Conservation (phyloP, 2,329 filamentous ascomycete species). For the Pyrenophora tritici-repentis region DNA sequence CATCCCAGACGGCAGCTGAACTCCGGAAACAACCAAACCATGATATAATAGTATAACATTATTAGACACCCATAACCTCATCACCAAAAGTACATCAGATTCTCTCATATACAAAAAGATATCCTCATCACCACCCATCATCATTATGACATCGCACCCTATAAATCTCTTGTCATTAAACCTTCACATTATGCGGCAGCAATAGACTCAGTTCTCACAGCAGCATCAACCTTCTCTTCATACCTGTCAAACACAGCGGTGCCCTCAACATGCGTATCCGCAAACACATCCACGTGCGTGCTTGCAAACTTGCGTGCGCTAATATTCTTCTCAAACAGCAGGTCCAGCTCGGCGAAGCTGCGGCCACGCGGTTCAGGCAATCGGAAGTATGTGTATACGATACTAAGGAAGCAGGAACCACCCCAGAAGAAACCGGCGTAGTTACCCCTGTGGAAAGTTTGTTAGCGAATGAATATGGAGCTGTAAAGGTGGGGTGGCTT, state of each 20-base stretch:
- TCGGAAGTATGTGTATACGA: conserved; percentile 80
- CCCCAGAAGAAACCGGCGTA: conserved; percentile 89
- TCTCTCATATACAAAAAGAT: too few relatives aligned
- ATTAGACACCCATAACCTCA: too few relatives aligned
- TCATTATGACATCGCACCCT: conserved; percentile 4
- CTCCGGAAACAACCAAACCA: too few relatives aligned
- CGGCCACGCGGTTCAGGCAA: conserved; percentile 80
- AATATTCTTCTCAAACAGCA: conserved; percentile 77
- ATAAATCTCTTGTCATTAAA: conserved; percentile 9
- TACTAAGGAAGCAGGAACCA: conserved; percentile 77
- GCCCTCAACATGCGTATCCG: conserved; percentile 30
- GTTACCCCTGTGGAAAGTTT: conserved; percentile 63
- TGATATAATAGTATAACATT: too few relatives aligned
- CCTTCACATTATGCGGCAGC: conserved; percentile 11
- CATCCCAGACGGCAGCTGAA: too few relatives aligned
- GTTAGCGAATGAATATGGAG: neutral
- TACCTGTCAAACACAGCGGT: conserved; percentile 41
- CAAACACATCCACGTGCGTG: conserved; percentile 62
- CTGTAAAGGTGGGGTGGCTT: neutral
- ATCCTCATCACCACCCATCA: too few relatives aligned
- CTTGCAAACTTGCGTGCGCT: conserved; percentile 73
- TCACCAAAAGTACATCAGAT: too few relatives aligned
- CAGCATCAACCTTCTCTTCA: conserved; percentile 41
- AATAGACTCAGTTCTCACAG: conserved; percentile 28
- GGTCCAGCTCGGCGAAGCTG: conserved; percentile 83